phyloP scores from a whole-genome alignment of 441 rosid genomes.

The Pelargonium fulgidum region DNA sequence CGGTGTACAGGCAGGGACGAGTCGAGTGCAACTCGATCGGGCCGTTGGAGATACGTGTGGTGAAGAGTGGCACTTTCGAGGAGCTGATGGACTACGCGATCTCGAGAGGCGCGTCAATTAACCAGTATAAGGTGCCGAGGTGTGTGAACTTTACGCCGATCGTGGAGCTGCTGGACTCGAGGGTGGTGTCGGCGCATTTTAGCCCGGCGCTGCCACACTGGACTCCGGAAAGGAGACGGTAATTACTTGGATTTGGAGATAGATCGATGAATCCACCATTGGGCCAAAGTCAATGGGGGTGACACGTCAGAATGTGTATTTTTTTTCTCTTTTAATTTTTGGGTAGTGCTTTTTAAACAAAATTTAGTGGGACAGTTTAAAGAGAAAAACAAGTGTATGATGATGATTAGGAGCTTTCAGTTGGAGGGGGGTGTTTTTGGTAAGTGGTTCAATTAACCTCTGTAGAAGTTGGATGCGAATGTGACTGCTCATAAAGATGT shows the following conservation, averaged over 20 bases:
- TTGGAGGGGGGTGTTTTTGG: too few relatives aligned
- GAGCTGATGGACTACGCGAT: conserved; percentile 91
- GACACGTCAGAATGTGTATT: too few relatives aligned
- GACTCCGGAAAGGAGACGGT: conserved; percentile 57
- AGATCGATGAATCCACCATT: not conserved
- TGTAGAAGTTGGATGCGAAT: too few relatives aligned
- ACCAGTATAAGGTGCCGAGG: conserved; percentile 88
- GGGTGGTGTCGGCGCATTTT: conserved; percentile 55
- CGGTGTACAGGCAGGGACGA: conserved; percentile 78
- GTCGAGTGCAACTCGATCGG: conserved; percentile 78
- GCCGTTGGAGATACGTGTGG: conserved; percentile 71
- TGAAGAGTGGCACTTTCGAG: conserved; percentile 77
- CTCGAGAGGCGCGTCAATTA: conserved; percentile 86
- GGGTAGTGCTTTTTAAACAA: too few relatives aligned
- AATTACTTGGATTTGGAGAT: conserved; percentile 4
- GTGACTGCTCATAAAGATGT: too few relatives aligned
- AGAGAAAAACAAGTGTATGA: too few relatives aligned
- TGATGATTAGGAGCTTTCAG: too few relatives aligned
- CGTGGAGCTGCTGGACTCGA: conserved; percentile 74
- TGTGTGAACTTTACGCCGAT: conserved; percentile 85
- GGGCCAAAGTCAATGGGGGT: conserved; percentile 22
- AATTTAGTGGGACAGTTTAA: too few relatives aligned
- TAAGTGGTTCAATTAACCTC: too few relatives aligned
- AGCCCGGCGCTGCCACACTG: conserved; percentile 68
- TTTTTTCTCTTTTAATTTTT: too few relatives aligned